These are phyloP conservation scores for Polytrichum commune DNA, from an alignment of 225 moss, liverwort and hornwort genomes.

Conservation along the genomic window DNA sequence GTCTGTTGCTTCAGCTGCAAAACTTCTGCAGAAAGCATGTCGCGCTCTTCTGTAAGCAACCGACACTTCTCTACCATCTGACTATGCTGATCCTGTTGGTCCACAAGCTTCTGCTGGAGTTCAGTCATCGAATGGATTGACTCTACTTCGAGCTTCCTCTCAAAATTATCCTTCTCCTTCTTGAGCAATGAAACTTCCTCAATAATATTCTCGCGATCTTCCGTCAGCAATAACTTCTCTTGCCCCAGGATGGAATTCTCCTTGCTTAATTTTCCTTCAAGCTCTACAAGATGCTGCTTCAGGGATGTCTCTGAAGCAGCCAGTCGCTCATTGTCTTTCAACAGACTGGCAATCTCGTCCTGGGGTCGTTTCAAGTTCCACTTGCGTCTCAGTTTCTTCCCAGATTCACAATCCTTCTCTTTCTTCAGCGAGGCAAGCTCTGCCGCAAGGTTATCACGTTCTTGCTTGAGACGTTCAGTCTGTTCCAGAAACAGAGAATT, in stretches of 20 bases:
- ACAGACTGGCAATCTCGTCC: not conserved
- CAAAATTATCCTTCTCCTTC: not conserved
- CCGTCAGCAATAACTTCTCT: not conserved
- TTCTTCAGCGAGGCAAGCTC: not conserved
- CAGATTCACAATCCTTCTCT: not conserved
- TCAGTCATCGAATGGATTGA: not conserved
- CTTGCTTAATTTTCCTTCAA: not conserved
- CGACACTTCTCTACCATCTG: not conserved
- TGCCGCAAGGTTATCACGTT: not conserved
- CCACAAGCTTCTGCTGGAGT: not conserved
- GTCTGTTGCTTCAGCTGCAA: not conserved
- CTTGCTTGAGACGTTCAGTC: not conserved
- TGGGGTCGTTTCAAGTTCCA: not conserved
- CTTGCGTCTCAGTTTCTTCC: not conserved
- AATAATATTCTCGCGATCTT: not conserved
- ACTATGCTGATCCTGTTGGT: not conserved
- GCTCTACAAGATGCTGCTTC: not conserved
- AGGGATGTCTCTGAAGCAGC: not conserved
- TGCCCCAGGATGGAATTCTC: not conserved
- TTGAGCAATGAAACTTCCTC: not conserved
- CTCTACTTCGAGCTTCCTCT: not conserved
- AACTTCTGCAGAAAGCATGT: not conserved
- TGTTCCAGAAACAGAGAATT: not conserved
- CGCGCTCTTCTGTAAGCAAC: not conserved
- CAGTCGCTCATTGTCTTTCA: not conserved